phyloP scores from a whole-genome alignment of 441 rosid genomes.

The Populus tomentosa region DNA sequence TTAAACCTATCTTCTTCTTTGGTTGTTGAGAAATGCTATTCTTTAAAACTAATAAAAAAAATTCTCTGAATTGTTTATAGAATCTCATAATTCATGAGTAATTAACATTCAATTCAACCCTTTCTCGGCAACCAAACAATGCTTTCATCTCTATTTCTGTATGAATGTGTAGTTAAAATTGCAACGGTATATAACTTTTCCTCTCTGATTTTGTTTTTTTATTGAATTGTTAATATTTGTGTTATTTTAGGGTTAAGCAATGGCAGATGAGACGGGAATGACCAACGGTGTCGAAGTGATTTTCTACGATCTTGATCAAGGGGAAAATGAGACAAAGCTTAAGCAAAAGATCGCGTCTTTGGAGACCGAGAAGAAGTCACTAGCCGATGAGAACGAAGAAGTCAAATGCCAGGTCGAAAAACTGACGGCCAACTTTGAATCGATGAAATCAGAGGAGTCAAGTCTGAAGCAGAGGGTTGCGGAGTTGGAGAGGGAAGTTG shows the following conservation, averaged over 20 bases:
- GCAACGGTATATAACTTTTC: not conserved
- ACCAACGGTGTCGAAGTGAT: conserved; percentile 40
- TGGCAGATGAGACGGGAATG: conserved; percentile 44
- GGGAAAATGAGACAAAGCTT: conserved; percentile 25
- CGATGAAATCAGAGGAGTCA: conserved; percentile 32
- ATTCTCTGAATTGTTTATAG: not conserved
- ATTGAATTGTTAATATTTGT: too few species aligned
- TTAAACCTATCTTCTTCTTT: not conserved
- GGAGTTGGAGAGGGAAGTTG: conserved; percentile 43
- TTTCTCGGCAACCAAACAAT: not conserved
- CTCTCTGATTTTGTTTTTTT: not conserved
- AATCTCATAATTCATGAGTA: not conserved
- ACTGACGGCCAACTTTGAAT: conserved; percentile 34
- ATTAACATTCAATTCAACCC: conserved; percentile 4
- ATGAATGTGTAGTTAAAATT: not conserved
- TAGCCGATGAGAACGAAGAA: conserved; percentile 35
- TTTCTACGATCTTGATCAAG: conserved; percentile 37
- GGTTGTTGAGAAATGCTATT: not conserved
- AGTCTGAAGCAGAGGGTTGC: conserved; percentile 36
- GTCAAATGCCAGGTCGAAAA: conserved; percentile 31
- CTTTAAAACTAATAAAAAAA: too few species aligned
- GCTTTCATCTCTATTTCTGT: not conserved
- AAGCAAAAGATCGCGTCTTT: conserved; percentile 35
- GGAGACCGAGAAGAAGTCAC: conserved; percentile 45
- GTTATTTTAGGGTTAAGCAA: conserved; percentile 4